Evolutionary conservation across 78 protist genomes (phyloP), one percentile per base, ranked within the genome.

Genomic region (Dictyostelium citrinum): DNA sequence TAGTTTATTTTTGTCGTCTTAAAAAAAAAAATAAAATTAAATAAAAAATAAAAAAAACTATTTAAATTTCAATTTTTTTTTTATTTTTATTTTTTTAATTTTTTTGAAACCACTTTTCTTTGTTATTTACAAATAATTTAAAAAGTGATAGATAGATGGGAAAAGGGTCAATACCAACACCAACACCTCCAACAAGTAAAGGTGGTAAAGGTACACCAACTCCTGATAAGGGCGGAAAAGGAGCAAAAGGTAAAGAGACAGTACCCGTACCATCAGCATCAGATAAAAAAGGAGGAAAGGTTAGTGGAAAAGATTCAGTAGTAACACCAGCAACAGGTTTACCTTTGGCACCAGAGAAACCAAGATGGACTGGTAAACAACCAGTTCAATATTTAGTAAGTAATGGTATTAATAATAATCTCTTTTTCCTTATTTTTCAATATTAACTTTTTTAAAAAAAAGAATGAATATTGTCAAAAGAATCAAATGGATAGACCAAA

Each of bases 401-500:
- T 74, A 12, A 11, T 16, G 14, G 14, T 37, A 39, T 39, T 39
- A 39, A 39, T 39, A 39, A 16, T 58, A 58, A 6, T 22, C 27
- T 22, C 14, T 5, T 58, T 60, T 60, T 33, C 12, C 31, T 60
- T 24, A 16, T 0, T 74, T 72, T 31, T 72, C 24, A 2, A 16
- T 71, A 8, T 20, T 4, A 20, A 11, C 20, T 9, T 35, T 43
- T 35, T 41, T 29, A 6, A 24, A 39, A 33, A 35, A 74, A 17
- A 46, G 58, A 86, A 86, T 67, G 93, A 86, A 46, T 86, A 86
- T 78, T 86, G 93, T 68, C 93, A 86, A 67, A 86, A 86, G 46
- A 77, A 86, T 51, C 93, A 86, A 33, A 86, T 86, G 93, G 80
- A 76, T 55, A 86, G 70, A 78, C 93, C 93, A 22, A 71, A 60